Percentiles rank a stretch among this genome's conserved stretches.
Evolutionary conservation across 495 filamentous ascomycete genomes (phyloP).

Genomic region (Neurospora cerealis): DNA sequence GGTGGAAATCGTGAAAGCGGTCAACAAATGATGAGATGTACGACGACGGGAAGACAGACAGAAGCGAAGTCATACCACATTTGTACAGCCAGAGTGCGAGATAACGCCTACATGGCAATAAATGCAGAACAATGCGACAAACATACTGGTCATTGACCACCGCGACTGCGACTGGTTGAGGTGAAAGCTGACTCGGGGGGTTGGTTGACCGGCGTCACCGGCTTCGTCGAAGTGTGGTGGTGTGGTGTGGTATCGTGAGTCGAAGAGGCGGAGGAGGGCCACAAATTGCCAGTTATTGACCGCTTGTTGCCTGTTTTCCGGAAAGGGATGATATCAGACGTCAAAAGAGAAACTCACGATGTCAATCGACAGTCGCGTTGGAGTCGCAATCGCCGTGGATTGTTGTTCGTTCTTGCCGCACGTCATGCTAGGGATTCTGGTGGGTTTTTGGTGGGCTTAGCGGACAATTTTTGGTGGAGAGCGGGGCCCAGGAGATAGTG

Average conservation of each 20-base stretch:
- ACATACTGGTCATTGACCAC: background rate
- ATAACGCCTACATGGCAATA: background rate
- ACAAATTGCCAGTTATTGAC: background rate
- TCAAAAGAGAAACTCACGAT: background rate
- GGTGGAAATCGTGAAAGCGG: background rate
- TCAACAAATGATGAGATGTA: background rate
- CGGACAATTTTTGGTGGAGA: background rate
- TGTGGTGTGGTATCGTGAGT: background rate
- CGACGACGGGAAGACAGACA: background rate
- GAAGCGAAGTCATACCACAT: background rate
- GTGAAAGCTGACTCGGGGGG: background rate
- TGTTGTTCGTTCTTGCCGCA: background rate
- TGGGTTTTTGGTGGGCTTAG: background rate
- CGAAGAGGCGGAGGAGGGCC: background rate
- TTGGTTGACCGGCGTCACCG: background rate
- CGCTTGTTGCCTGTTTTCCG: background rate
- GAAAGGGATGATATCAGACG: background rate
- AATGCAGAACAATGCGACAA: background rate
- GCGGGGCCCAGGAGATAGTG: background rate
- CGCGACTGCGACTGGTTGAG: background rate
- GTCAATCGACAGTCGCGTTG: background rate
- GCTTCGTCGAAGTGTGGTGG: background rate
- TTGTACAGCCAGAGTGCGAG: background rate
- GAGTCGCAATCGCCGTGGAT: background rate
- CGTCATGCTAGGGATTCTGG: background rate